phyloP scores from a whole-genome alignment of 1,284 basidiomycete species.

The Austropuccinia psidii region DNA sequence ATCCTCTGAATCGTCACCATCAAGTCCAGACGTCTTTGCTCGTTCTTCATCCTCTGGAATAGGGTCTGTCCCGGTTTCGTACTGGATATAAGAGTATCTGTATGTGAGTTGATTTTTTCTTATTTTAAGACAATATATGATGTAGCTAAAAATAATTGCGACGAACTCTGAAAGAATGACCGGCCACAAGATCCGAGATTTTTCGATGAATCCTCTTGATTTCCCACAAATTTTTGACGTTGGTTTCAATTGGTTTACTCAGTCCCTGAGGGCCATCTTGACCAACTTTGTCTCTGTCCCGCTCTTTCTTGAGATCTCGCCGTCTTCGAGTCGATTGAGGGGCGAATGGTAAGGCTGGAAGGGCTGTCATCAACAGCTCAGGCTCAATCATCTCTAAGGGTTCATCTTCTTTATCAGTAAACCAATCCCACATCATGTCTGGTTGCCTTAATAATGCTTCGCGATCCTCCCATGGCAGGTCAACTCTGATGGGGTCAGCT shows the following conservation, averaged over 20 bases:
- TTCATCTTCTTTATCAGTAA: slow-evolving; percentile 16
- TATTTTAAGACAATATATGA: background rate
- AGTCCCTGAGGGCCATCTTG: background rate
- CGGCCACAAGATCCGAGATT: slow-evolving; percentile 12
- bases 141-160: background rate
- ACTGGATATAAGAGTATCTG: background rate
- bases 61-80: background rate
- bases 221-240: slow-evolving; percentile 32
- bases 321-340: background rate
- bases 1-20: slow-evolving; percentile 19
- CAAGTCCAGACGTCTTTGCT: background rate
- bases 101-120: no score
- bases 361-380: background rate
- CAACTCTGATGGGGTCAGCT: slow-evolving; percentile 1
- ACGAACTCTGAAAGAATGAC: slow-evolving; percentile 9
- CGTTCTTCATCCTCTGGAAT: slow-evolving; percentile 3
- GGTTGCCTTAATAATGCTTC: slow-evolving; percentile 7
- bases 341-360: slow-evolving; percentile 26
- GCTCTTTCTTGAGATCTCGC: slow-evolving; percentile 7
- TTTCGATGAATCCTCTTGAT: slow-evolving; percentile 31
- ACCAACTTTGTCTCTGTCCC: background rate
- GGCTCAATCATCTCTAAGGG: slow-evolving; percentile 12
- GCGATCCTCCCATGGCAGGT: slow-evolving; percentile 7
- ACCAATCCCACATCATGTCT: slow-evolving; percentile 20
- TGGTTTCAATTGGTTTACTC: slow-evolving; percentile 5